Conservation (phyloP, 352 stramenopile genomes). For the Phytophthora tentaculata region DNA sequence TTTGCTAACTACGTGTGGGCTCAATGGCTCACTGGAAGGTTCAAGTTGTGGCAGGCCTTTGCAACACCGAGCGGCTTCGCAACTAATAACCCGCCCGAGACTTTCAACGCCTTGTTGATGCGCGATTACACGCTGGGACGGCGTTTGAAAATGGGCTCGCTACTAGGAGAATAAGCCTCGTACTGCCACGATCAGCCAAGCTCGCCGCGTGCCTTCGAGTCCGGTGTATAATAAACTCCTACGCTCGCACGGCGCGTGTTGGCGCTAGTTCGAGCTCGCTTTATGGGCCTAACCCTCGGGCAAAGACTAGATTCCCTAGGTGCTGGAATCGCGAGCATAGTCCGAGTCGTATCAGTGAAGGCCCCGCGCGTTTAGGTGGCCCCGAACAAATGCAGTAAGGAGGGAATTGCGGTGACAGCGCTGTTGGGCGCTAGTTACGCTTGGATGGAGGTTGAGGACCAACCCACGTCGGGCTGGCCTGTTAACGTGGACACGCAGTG, state of each 20-base stretch:
- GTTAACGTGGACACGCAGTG: background rate
- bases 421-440: conserved; percentile 15
- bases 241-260: background rate
- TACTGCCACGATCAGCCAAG: background rate
- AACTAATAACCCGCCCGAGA: conserved; percentile 27
- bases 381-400: background rate
- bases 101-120: conserved; percentile 32
- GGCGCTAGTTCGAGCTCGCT: too few species aligned
- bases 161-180: background rate
- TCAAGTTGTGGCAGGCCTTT: conserved; percentile 26
- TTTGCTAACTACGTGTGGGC: background rate
- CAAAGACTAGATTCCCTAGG: background rate
- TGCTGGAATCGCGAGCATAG: background rate
- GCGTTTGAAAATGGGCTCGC: conserved; percentile 11
- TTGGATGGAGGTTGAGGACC: background rate
- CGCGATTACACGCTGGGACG: conserved; percentile 17
- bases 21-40: conserved; percentile 12
- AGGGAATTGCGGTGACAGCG: conserved; percentile 1
- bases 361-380: background rate
- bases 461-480: background rate
- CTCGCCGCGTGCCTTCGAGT: background rate
- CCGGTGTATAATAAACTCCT: background rate
- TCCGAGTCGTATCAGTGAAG: background rate
- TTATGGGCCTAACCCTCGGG: background rate
- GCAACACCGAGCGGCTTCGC: conserved; percentile 9